phyloP scores from a whole-genome alignment of 768 basidiomycete species.

The Lactifluus pinguis region DNA sequence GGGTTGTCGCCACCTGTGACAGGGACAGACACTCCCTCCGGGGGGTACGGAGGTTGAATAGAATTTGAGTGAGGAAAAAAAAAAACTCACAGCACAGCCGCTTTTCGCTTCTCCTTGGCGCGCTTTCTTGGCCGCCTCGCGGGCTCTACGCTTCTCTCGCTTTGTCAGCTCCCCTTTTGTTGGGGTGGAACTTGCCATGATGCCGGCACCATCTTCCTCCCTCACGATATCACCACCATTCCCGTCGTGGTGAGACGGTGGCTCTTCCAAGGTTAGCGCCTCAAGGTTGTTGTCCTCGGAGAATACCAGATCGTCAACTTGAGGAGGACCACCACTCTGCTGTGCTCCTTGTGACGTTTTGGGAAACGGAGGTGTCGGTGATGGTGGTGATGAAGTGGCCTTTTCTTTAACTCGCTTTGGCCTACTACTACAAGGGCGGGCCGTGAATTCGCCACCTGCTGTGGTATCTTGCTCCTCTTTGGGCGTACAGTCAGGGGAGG shows the following conservation, averaged over 20 bases:
- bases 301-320: neutral
- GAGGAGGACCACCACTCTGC: neutral
- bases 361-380: neutral
- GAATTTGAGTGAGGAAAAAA: neutral
- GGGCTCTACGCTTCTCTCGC: conserved; percentile 69
- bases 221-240: conserved; percentile 8
- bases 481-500: conserved; percentile 6
- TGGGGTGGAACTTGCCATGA: conserved; percentile 5
- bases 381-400: conserved; percentile 2
- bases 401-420: conserved; percentile 4
- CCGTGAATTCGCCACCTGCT: neutral
- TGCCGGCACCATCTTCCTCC: conserved; percentile 2
- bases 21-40: neutral
- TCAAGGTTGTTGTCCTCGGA: neutral
- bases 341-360: neutral
- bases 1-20: neutral
- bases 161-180: conserved; percentile 45
- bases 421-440: neutral
- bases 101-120: conserved; percentile 11
- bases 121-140: conserved; percentile 64
- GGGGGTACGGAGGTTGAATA: neutral
- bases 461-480: neutral
- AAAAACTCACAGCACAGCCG: conserved; percentile 5
- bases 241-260: neutral
- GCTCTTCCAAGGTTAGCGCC: neutral